Evolutionary conservation across 495 filamentous ascomycete genomes (phyloP).

Genomic region (Penicillium waksmanii): DNA sequence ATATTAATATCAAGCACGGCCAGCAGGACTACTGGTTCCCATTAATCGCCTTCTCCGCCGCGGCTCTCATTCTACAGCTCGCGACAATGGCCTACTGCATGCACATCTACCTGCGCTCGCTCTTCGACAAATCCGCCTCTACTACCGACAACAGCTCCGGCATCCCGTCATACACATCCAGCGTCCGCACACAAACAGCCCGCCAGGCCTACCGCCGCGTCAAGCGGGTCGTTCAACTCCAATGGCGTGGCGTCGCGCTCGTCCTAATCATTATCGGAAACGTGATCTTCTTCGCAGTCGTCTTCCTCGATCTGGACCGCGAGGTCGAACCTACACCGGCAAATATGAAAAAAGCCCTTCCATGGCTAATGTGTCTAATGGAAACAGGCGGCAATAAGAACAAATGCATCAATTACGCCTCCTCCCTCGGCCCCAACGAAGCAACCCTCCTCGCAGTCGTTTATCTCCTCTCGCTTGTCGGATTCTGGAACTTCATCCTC

Average conservation of each 20-base stretch:
- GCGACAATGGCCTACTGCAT: slow-evolving; percentile 90
- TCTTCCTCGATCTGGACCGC: slow-evolving; percentile 85
- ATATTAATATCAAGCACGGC: slow-evolving; percentile 85
- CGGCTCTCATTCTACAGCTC: slow-evolving; percentile 81
- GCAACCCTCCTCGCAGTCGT: slow-evolving; percentile 80
- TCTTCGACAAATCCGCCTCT: slow-evolving; percentile 65
- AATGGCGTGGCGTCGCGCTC: slow-evolving; percentile 90
- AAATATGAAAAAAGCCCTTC: slow-evolving; percentile 55
- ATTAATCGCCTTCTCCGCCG: slow-evolving; percentile 74
- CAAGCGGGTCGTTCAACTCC: slow-evolving; percentile 81
- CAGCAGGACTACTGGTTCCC: slow-evolving; percentile 90
- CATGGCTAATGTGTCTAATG: slow-evolving; percentile 77
- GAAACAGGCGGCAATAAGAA: slow-evolving; percentile 60
- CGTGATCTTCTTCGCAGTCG: slow-evolving; percentile 86
- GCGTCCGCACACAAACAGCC: slow-evolving; percentile 80
- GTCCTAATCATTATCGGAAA: slow-evolving; percentile 86
- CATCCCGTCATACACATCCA: slow-evolving; percentile 77
- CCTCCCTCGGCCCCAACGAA: slow-evolving; percentile 60
- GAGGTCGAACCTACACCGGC: slow-evolving; percentile 58
- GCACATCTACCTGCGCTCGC: slow-evolving; percentile 84
- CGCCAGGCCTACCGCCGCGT: slow-evolving; percentile 87
- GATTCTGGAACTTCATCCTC: slow-evolving; percentile 81
- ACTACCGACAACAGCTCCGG: slow-evolving; percentile 69
- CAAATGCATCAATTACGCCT: slow-evolving; percentile 62
- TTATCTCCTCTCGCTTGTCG: slow-evolving; percentile 79